Base-by-base conservation (phyloP, 2,329 filamentous ascomycete species). In the Didymella pinodella region DNA sequence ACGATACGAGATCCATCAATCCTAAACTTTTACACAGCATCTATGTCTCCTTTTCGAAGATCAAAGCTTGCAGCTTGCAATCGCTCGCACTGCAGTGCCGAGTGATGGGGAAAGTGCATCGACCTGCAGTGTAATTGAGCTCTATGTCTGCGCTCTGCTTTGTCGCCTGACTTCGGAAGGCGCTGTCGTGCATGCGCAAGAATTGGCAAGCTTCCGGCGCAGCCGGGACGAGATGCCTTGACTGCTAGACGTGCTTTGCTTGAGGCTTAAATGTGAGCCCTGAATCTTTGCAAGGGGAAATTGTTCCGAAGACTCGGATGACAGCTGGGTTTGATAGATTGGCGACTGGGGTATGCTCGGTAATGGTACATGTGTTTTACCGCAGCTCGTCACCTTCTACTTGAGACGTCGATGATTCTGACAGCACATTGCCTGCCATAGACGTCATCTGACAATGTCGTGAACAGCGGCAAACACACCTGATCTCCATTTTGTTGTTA, bases 151-250 rank as follows among this genome's bases (percentile, higher is more conserved):
- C 38, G 28, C 32, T 28, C 5, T 47, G 16, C 48, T 43, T 20
- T 45, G 32, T 28, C 22, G 40, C n/a, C 29, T 47, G 55, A 36
- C 29, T 14, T 25, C 25, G 10, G 51, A 43, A n/a, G 31, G 34
- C 56, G 28, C 40, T 38, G 29, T 51, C 20, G 43, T 47, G 32
- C 44, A 10, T 59, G 48, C 29, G 53, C 47, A 62, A 43, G 47
- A 61, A 36, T 28, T 59, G 47, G 57, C 46, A 68, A 64, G 54
- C 59, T 68, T 65, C 60, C 74, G 74, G 74, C 68, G 65, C 57
- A 68, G 63, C 67, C 74, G 74, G 74, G 73, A 75, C 69, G 73
- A 63, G 64, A 63, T 71, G 63, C 74, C 73, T 48, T 44, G 53
- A 60, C 58, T 50, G 48, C 51, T 63, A 67, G 63, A 63, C 65